Percentiles rank a stretch among this genome's conserved stretches.
Evolutionary conservation across 179 eudicot species (phyloP).

Genomic region (Patellifolia procumbens): DNA sequence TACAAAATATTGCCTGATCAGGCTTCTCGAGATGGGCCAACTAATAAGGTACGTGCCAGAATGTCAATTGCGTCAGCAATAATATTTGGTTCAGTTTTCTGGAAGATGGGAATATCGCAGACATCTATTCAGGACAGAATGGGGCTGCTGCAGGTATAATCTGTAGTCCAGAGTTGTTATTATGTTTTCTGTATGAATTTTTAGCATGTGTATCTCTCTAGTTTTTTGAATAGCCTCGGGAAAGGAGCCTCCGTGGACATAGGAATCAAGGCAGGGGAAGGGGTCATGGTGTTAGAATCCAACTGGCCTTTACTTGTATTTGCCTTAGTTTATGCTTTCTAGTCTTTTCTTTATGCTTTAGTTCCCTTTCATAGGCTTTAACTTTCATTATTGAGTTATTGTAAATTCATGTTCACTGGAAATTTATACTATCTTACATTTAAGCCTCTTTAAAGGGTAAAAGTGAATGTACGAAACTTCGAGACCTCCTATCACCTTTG

Average conservation of each 20-base stretch:
- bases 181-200: background rate
- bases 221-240: background rate
- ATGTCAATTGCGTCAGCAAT: slow-evolving; percentile 98
- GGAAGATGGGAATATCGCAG: slow-evolving; percentile 98
- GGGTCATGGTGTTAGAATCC: too few species aligned
- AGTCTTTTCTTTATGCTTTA: too few species aligned
- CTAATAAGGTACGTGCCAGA: slow-evolving; percentile 88
- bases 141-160: slow-evolving; percentile 93
- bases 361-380: too few species aligned
- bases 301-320: too few species aligned
- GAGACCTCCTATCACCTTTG: too few species aligned
- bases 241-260: background rate
- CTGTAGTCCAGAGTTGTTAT: slow-evolving; percentile 1
- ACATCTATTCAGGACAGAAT: slow-evolving; percentile 93
- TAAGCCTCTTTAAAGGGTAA: too few species aligned
- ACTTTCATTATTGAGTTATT: too few species aligned
- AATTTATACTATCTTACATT: too few species aligned
- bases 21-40: slow-evolving; percentile 99
- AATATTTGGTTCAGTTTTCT: slow-evolving; percentile 96
- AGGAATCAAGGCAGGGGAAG: background rate
- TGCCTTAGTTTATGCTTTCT: too few species aligned
- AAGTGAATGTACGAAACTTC: too few species aligned
- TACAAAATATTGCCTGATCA: slow-evolving; percentile 30
- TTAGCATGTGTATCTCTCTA: background rate
- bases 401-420: too few species aligned